phyloP scores from a whole-genome alignment of 139 green algal genomes.

The Spirogloea muscicola region DNA sequence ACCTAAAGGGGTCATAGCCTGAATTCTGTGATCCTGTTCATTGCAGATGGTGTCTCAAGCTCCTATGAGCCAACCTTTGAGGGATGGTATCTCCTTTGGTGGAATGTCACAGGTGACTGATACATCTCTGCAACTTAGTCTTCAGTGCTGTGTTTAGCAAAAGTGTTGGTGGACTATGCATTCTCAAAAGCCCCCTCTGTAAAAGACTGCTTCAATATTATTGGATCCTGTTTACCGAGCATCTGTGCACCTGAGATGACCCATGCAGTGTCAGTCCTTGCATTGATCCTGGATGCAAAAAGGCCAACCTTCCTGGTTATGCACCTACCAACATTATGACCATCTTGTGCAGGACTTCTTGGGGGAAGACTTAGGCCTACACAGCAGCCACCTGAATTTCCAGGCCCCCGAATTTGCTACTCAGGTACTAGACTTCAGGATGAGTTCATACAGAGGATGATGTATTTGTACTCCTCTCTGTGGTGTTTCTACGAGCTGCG shows the following conservation, averaged over 20 bases:
- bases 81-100: slow-evolving; percentile 15
- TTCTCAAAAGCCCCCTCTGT: too few species aligned
- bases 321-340: neutral
- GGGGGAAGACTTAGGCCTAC: slow-evolving; percentile 39
- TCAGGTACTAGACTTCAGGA: too few species aligned
- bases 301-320: neutral
- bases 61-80: too few species aligned
- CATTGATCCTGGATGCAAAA: neutral
- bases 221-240: neutral
- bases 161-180: neutral
- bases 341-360: slow-evolving; percentile 22
- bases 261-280: neutral
- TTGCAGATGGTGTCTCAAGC: slow-evolving; percentile 3
- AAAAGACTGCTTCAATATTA: neutral
- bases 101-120: slow-evolving; percentile 24
- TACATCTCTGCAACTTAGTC: neutral
- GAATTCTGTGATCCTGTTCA: neutral
- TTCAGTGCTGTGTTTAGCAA: neutral
- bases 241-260: neutral
- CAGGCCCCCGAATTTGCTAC: too few species aligned
- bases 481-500: too few species aligned
- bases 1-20: neutral
- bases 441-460: too few species aligned
- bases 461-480: too few species aligned
- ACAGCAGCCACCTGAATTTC: slow-evolving; percentile 34